phyloP scores from a whole-genome alignment of 768 basidiomycete species.

The Panaeolus cyanescens region DNA sequence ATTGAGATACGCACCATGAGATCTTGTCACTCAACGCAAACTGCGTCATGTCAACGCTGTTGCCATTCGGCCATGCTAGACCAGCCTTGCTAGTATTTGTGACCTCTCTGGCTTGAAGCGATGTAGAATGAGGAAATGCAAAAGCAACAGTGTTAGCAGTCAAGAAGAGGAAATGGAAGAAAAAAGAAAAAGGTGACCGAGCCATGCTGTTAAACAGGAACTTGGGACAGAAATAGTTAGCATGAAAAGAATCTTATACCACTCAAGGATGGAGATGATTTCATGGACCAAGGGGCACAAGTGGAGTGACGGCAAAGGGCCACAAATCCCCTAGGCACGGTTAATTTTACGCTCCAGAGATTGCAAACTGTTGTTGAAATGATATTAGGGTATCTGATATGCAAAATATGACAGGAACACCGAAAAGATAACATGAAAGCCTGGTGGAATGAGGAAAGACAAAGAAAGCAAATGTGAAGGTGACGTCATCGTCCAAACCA shows the following conservation, averaged over 20 bases:
- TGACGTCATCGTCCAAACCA: conserved; percentile 2
- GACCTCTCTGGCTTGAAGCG: conserved; percentile 13
- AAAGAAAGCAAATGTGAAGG: neutral
- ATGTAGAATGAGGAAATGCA: neutral
- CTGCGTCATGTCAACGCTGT: conserved; percentile 42
- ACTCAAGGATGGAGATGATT: neutral
- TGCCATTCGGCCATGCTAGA: conserved; percentile 49
- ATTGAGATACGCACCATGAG: conserved; percentile 40
- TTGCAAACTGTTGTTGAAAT: neutral
- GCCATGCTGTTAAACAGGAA: neutral
- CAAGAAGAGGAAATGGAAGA: neutral
- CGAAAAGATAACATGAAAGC: neutral
- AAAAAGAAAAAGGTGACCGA: neutral
- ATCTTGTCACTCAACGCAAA: conserved; percentile 47
- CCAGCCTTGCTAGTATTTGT: conserved; percentile 48
- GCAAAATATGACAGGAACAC: neutral
- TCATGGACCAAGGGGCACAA: neutral
- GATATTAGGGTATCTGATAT: neutral
- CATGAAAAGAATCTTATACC: neutral
- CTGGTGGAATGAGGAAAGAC: neutral
- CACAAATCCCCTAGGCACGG: neutral
- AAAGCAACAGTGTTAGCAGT: neutral
- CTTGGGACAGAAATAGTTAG: neutral
- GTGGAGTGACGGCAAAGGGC: neutral
- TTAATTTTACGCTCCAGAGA: neutral